Conservation (phyloP, 2,329 filamentous ascomycete species). For the Diaporthe humulicola region DNA sequence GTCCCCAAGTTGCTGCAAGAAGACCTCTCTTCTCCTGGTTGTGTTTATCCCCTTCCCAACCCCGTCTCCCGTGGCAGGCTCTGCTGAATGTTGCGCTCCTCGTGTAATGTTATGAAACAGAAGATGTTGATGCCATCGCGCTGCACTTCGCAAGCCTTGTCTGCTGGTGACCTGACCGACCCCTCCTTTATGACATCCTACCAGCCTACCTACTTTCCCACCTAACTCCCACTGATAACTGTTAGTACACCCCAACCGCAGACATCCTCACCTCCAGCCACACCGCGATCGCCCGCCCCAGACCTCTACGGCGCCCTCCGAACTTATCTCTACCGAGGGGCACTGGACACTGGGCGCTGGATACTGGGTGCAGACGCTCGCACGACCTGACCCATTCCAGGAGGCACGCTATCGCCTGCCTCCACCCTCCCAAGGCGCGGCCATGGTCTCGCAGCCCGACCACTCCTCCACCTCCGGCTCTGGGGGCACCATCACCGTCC, state of each 20-base stretch:
- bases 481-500: slow-evolving; percentile 46
- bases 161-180: slow-evolving; percentile 31
- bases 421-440: slow-evolving; percentile 16
- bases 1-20: not conserved
- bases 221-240: slow-evolving; percentile 26
- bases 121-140: slow-evolving; percentile 30
- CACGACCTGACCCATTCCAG: slow-evolving; percentile 26
- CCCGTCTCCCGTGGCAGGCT: slow-evolving; percentile 18
- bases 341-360: slow-evolving; percentile 6
- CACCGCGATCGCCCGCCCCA: slow-evolving; percentile 31
- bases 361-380: not conserved
- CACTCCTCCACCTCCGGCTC: slow-evolving; percentile 43
- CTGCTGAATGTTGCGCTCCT: slow-evolving; percentile 18
- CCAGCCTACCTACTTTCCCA: slow-evolving; percentile 32
- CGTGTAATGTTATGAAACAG: slow-evolving; percentile 33
- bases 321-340: not conserved
- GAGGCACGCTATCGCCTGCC: slow-evolving; percentile 7
- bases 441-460: slow-evolving; percentile 52
- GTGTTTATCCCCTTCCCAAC: slow-evolving; percentile 1
- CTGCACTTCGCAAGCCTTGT: slow-evolving; percentile 21
- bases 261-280: slow-evolving; percentile 31
- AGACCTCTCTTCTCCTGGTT: not conserved
- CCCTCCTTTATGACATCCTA: slow-evolving; percentile 30
- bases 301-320: not conserved
- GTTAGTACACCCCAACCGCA: slow-evolving; percentile 23